Base-by-base conservation (phyloP, 2,329 filamentous ascomycete species). In the Pseudogymnoascus verrucosus region DNA sequence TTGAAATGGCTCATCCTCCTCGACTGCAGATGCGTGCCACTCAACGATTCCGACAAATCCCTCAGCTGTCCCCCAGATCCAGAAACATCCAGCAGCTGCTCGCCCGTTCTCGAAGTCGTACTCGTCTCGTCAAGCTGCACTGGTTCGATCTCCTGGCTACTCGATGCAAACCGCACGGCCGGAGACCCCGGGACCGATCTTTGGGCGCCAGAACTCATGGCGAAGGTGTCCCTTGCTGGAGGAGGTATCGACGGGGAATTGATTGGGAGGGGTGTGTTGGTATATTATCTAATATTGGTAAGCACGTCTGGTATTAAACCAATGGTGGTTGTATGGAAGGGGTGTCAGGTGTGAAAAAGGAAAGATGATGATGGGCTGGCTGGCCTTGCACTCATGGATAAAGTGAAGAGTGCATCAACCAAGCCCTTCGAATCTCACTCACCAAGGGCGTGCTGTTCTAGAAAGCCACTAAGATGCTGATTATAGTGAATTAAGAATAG, bases 1-100 rank as follows among this genome's bases (percentile, higher is more conserved):
- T 89, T 87, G 76, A 91, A 96, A 73, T 92, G 90, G 73, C 89
- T 89, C 80, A 96, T 85, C 67, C 93, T 86, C 64, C 86, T 84
- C 70, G 93, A 89, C 77, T 97, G 93, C 66, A 96, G 82, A 69
- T 88, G 86, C 57, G 87, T 83, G 66, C 86, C 85, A 68, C 91
- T 89, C 26, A 96, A 79, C 23, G 85, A 87, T 69, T 86, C 84
- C 61, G 89, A 87, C 66, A 96, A 78, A 59, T 71, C 67, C 61
- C 69, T 69, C 37, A 73, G 44, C 26, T 68, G 67, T 21, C 65
- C 47, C 60, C 71, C 62, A 16, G 70, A 66, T 16, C 68, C 59
- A 67, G 40, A 67, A 66, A 54, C 67, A 65, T 40, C 60, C 64
- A 31, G 70, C 73, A 21, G 21, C 21, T 21, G 21, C 63, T 73